phyloP scores from a whole-genome alignment of 2,329 filamentous ascomycete species.

The Colletotrichum paranaense region DNA sequence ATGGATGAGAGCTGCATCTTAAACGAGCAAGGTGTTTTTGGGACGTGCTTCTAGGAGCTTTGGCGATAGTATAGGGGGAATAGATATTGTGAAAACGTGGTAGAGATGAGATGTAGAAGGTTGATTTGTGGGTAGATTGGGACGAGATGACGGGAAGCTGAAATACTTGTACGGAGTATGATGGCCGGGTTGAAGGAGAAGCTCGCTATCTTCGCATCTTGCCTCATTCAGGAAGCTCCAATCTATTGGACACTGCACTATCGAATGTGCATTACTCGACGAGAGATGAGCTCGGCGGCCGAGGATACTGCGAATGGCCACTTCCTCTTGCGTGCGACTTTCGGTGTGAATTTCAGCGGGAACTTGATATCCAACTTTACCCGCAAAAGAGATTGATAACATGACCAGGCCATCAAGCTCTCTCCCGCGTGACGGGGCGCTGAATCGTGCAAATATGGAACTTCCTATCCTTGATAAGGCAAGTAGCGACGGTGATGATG shows the following conservation, averaged over 20 bases:
- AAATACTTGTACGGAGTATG: neutral
- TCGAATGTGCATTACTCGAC: neutral
- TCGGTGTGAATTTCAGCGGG: neutral
- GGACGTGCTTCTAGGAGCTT: neutral
- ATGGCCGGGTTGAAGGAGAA: neutral
- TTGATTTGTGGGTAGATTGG: neutral
- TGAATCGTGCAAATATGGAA: neutral
- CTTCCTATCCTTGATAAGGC: neutral
- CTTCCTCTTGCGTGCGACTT: neutral
- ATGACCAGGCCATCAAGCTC: neutral
- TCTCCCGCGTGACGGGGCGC: neutral
- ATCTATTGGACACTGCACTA: conserved; percentile 13
- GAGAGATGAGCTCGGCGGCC: neutral
- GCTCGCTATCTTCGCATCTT: neutral
- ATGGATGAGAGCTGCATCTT: neutral
- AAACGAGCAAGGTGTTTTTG: neutral
- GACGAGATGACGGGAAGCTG: neutral
- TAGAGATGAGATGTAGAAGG: neutral
- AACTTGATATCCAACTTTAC: neutral
- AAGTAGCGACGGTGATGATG: neutral
- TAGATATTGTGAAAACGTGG: neutral
- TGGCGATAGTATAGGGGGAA: neutral
- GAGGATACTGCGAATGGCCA: neutral
- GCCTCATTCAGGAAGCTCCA: neutral
- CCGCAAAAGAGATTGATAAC: neutral